Evolutionary conservation across 2,329 filamentous ascomycete species (phyloP), one percentile per base, ranked within the genome.

Genomic region (Aureobasidium leucospermi): DNA sequence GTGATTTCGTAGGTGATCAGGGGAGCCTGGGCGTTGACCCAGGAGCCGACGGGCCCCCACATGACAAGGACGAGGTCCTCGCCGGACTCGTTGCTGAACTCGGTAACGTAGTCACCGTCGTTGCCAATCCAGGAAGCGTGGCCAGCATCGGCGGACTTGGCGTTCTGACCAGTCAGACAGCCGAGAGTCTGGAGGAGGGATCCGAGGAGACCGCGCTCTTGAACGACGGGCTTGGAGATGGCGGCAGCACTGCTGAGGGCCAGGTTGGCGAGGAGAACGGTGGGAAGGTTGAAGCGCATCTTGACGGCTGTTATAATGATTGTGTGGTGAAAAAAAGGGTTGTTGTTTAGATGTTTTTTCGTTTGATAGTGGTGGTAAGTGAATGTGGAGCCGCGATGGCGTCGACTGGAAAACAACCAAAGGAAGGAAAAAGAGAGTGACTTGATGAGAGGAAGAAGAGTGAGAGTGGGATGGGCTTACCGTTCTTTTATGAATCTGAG

Each of bases 61-160:
- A 60, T 46, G 29, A 64, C 60, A 11, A 62, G 29, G 49, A 61
- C 42, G n/a, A 64, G n/a, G 57, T 64, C 59, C 32, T 64, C 61
- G 28, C 49, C 55, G 16, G 59, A 62, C 13, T 64, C 55, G 61
- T 64, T 64, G 46, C 28, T 60, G 59, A 64, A 61, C 38, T 64
- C 61, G 29, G 58, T 59, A 15, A 60, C 57, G 49, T 63, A 64
- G 47, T 62, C 61, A 28, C 58, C 58, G 39, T 57, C 59, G 23
- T 56, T 55, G 36, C 61, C 57, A 49, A 60, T 58, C 41, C 60
- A 60, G 42, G 61, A 46, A 7, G 58, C 51, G 15, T 58, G 28
- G 28, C 55, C 55, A 31, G 59, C 45, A 15, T 45, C 51, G 15
- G 49, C 38, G 45, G 61, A 48, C 3, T 60, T 28, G 45, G 51